Percentiles rank a stretch among this genome's conserved stretches.
phyloP scores from a whole-genome alignment of 1,284 basidiomycete species.

The Cutaneotrichosporon mucoides region DNA sequence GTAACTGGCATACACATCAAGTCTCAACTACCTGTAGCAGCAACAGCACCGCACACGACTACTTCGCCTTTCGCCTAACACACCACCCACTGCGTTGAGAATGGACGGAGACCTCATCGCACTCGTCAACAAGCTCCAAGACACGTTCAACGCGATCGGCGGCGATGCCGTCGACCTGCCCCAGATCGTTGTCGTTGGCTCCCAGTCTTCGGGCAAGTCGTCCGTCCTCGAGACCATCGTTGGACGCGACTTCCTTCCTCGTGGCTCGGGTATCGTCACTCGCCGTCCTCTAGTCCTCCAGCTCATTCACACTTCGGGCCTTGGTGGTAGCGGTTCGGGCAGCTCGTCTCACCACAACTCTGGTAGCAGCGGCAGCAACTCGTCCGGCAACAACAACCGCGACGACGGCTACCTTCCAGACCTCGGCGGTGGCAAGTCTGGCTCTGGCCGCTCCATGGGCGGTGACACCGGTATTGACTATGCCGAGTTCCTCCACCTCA shows the following conservation, averaged over 20 bases:
- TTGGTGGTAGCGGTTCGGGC: conserved; percentile 1
- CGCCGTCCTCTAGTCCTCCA: conserved; percentile 91
- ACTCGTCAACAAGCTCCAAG: conserved; percentile 90
- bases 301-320: conserved; percentile 76
- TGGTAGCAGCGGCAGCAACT: neutral
- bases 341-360: neutral
- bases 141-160: conserved; percentile 53
- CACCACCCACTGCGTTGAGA: too few relatives aligned
- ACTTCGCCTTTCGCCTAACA: neutral
- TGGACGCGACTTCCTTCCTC: conserved; percentile 90
- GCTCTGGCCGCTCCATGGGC: conserved; percentile 27
- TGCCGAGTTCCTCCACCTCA: conserved; percentile 94
- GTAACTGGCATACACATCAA: neutral
- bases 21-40: neutral
- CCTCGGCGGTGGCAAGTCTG: conserved; percentile 26
- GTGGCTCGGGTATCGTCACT: conserved; percentile 72
- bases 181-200: conserved; percentile 50
- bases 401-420: conserved; percentile 39
- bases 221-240: conserved; percentile 68
- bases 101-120: conserved; percentile 95
- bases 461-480: conserved; percentile 64
- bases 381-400: neutral
- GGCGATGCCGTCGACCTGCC: conserved; percentile 57
- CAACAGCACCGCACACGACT: neutral
- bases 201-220: conserved; percentile 56